Evolutionary conservation across 192 early-diverging fungal species (phyloP).

Genomic region (Backusella liffmaniae): DNA sequence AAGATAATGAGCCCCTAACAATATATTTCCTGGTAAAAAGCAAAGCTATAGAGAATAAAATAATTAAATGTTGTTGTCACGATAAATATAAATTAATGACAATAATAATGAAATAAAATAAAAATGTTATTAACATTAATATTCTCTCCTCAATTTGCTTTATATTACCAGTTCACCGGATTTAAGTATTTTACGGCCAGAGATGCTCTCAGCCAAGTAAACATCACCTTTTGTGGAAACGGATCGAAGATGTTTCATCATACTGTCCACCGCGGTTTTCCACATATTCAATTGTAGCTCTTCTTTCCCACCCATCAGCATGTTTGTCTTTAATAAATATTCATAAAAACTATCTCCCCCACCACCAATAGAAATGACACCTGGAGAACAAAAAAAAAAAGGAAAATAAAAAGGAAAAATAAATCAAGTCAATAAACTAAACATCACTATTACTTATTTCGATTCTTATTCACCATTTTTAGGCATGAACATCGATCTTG

Average conservation of each 20-base stretch:
- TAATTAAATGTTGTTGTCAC: not conserved
- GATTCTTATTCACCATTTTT: not conserved
- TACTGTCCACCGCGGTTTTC: slow-evolving; percentile 27
- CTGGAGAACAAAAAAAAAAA: not conserved
- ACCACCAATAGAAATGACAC: slow-evolving; percentile 40
- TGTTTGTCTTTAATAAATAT: slow-evolving; percentile 58
- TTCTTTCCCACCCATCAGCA: slow-evolving; percentile 43
- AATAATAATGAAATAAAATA: not conserved
- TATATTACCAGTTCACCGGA: slow-evolving; percentile 32
- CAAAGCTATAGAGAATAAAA: slow-evolving; percentile 40
- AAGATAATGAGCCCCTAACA: slow-evolving; percentile 47
- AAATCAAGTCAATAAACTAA: not conserved
- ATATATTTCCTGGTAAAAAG: slow-evolving; percentile 51
- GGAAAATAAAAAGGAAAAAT: not conserved
- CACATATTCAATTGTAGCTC: slow-evolving; percentile 36
- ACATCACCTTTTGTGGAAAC: slow-evolving; percentile 14
- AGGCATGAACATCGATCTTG: slow-evolving; percentile 32
- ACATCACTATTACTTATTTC: not conserved
- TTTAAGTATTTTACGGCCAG: slow-evolving; percentile 6
- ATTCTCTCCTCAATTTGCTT: not conserved
- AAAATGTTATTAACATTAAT: not conserved
- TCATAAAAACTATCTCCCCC: slow-evolving; percentile 61
- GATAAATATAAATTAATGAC: not conserved
- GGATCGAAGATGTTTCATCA: slow-evolving; percentile 26
- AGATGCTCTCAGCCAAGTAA: slow-evolving; percentile 13